phyloP scores from a whole-genome alignment of 495 filamentous ascomycete genomes.

The Sordaria brevicollis region DNA sequence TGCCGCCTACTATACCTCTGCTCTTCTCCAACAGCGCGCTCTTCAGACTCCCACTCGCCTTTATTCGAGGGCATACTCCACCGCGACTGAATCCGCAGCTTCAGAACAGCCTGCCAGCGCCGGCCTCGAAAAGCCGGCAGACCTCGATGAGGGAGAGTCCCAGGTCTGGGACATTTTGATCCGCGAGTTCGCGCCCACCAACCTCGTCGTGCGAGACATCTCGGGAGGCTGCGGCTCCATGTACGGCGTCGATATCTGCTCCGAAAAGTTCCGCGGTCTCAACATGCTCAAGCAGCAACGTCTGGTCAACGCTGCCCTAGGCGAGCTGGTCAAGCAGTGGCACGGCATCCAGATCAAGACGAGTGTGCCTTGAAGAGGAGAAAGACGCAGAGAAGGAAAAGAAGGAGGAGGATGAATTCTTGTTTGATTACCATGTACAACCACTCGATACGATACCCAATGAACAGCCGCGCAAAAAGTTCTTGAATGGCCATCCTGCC shows the following conservation, averaged over 20 bases:
- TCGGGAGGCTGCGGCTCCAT: constrained; percentile 71
- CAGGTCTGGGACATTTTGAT: constrained; percentile 34
- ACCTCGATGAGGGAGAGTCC: constrained; percentile 32
- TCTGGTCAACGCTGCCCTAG: constrained; percentile 55
- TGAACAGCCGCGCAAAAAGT: neutral
- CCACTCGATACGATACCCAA: neutral
- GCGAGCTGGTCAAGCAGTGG: constrained; percentile 63
- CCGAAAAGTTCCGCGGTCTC: constrained; percentile 52
- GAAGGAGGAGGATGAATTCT: neutral
- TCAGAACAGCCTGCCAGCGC: neutral
- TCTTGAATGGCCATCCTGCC: neutral
- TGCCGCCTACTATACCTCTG: neutral
- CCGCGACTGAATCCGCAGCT: neutral
- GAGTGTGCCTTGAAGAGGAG: constrained; percentile 24
- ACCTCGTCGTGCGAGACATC: constrained; percentile 58
- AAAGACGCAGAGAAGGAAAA: neutral
- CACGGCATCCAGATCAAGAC: constrained; percentile 68
- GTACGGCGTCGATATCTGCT: constrained; percentile 64
- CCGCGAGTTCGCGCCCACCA: constrained; percentile 32
- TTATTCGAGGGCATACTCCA: neutral
- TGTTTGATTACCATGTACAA: neutral
- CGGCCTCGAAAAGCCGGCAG: constrained; percentile 27
- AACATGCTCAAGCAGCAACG: constrained; percentile 63
- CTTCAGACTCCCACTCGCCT: constrained; percentile 1
- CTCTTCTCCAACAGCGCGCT: neutral